Evolutionary conservation across 2,329 filamentous ascomycete genomes (phyloP), one percentile per base, ranked within the genome.

Genomic region (Pyricularia grisea): DNA sequence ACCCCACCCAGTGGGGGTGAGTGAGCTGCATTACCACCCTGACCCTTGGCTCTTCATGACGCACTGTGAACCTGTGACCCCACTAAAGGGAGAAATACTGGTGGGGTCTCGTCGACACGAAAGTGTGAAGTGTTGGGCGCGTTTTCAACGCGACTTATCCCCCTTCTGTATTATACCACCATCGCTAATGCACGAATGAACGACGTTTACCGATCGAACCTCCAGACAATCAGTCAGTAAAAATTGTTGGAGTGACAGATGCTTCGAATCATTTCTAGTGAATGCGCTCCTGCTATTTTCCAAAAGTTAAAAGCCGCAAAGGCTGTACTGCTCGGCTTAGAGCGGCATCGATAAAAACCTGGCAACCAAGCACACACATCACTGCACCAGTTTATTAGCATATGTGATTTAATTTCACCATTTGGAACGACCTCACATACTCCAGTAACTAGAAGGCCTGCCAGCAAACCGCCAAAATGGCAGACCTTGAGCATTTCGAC

Each of bases 401-500:
- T 14, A 4, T 55, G 9, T 20, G 42, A 55, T n/a, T 12, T 55
- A 55, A 3, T n/a, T 50, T 55, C n/a, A 55, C 20, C 42, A n/a
- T 9, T 55, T n/a, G 20, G 42, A 7, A n/a, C 4, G 2, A n/a
- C 42, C 20, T n/a, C 17, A n/a, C 17, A n/a, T 9, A 55, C 7
- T 55, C 6, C 7, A 55, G 1, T 9, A 7, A n/a, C 9, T 5
- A 7, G 12, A 20, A 55, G 7, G 42, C 20, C 42, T 55, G 17
- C 42, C 42, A n/a, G 42, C 0, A n/a, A n/a, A n/a, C 17, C 42
- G 42, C 20, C 42, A 67, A 12, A 25, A 67, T 67, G 66, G 66
- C 27, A 9, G 66, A 67, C 27, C 66, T 73, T 31, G 82, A 86
- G 25, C 81, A 83, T 5, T 97, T 94, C 78, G 91, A 97, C 75